Evolutionary conservation across 2,329 filamentous ascomycete genomes (phyloP).

Genomic region (Dactylellina haptotyla): DNA sequence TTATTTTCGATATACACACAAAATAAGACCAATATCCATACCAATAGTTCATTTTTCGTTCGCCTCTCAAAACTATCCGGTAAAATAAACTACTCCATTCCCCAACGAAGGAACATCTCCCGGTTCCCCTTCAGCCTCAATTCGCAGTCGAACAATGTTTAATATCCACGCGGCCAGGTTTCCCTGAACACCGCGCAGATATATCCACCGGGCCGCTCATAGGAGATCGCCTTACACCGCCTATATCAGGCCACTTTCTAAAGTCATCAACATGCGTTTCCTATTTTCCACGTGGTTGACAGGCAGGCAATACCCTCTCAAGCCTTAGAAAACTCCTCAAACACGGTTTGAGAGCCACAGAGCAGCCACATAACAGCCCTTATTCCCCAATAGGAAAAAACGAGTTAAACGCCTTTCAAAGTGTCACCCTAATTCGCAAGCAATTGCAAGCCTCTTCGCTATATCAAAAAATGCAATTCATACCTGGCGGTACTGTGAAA

Average conservation of each 20-base stretch:
- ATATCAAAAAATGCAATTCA: conserved; percentile 4
- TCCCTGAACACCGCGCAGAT: conserved; percentile 5
- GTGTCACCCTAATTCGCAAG: neutral
- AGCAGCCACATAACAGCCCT: conserved; percentile 18
- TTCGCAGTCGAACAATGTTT: no score
- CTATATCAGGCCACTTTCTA: conserved; percentile 36
- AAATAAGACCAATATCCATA: no score
- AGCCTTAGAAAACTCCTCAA: conserved; percentile 14
- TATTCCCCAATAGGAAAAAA: conserved; percentile 10
- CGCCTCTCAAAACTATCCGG: no score
- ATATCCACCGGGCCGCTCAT: neutral
- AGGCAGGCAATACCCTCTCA: conserved; percentile 2
- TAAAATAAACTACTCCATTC: neutral
- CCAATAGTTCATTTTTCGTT: no score
- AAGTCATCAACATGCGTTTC: neutral
- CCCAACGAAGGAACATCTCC: neutral
- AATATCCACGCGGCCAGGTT: conserved; percentile 1
- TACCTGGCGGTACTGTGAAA: neutral
- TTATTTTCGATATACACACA: no score
- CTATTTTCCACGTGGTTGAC: conserved; percentile 49
- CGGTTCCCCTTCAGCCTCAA: neutral
- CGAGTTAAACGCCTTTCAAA: neutral
- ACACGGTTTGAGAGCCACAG: conserved; percentile 38
- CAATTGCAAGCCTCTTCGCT: neutral
- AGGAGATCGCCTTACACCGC: neutral